Evolutionary conservation across 2,329 filamentous ascomycete genomes (phyloP).

Genomic region (Colletotrichum cordylinicola): DNA sequence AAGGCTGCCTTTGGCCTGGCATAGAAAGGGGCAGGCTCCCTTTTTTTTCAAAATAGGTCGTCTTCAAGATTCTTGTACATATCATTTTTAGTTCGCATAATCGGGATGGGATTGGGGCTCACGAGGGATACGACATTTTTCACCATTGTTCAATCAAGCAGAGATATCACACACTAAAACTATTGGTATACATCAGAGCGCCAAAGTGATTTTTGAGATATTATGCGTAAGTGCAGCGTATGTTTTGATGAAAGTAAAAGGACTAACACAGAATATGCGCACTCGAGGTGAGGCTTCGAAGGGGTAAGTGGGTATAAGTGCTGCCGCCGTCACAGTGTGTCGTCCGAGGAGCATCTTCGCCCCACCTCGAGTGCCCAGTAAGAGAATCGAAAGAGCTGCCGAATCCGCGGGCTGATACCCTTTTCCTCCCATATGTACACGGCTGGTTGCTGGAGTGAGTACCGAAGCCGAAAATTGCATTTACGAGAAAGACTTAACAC

Average conservation of each 20-base stretch:
- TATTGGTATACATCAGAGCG: not conserved
- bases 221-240: not conserved
- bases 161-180: not conserved
- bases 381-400: not conserved
- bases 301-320: not conserved
- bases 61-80: not conserved
- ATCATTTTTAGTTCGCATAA: not conserved
- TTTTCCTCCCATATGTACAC: not conserved
- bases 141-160: not conserved
- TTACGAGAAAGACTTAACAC: not conserved
- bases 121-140: not conserved
- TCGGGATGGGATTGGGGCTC: not conserved
- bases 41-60: not conserved
- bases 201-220: not conserved
- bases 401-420: not conserved
- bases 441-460: not conserved
- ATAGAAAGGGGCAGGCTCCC: not conserved
- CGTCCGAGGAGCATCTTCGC: not conserved
- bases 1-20: slow-evolving; percentile 49
- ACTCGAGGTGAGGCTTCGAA: not conserved
- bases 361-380: not conserved
- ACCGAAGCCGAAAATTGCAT: not conserved
- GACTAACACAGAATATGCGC: not conserved
- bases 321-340: not conserved
- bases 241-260: not conserved